Evolutionary conservation across 345 rosid species (phyloP).

Genomic region (Syzygium aromaticum): DNA sequence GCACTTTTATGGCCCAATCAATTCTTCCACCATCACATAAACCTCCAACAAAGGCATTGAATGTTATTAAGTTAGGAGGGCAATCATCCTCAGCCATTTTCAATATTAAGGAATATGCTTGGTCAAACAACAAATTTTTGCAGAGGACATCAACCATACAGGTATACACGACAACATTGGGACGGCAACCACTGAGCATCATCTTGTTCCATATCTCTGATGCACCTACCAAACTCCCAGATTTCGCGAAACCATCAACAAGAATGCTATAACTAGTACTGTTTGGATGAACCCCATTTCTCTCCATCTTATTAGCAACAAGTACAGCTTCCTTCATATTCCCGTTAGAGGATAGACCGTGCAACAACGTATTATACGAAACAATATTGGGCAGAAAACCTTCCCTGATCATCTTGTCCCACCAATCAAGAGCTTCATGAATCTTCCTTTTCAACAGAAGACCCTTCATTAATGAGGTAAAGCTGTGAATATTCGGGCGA

Average conservation of each 20-base stretch:
- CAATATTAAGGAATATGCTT: conserved; percentile 54
- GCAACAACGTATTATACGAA: conserved; percentile 54
- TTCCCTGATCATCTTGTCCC: conserved; percentile 48
- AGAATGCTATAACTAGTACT: conserved; percentile 58
- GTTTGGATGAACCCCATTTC: conserved; percentile 36
- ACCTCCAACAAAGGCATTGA: conserved; percentile 60
- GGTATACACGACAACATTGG: conserved; percentile 75
- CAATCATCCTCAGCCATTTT: conserved; percentile 50
- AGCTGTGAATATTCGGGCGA: conserved; percentile 53
- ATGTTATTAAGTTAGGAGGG: conserved; percentile 55
- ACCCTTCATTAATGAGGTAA: conserved; percentile 71
- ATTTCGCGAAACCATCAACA: conserved; percentile 66
- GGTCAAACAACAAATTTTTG: conserved; percentile 43
- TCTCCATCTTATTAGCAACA: conserved; percentile 51
- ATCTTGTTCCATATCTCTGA: conserved; percentile 79
- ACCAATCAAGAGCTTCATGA: conserved; percentile 46
- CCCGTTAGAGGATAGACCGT: conserved; percentile 54
- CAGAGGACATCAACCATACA: conserved; percentile 81
- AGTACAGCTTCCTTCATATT: conserved; percentile 44
- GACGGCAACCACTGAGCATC: conserved; percentile 53
- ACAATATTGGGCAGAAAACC: conserved; percentile 48
- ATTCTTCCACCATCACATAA: conserved; percentile 53
- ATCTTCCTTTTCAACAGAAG: conserved; percentile 41
- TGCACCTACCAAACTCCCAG: conserved; percentile 46
- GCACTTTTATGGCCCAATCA: conserved; percentile 49